Evolutionary conservation across 2,329 filamentous ascomycete genomes (phyloP).

Genomic region (Fusarium beomiforme): DNA sequence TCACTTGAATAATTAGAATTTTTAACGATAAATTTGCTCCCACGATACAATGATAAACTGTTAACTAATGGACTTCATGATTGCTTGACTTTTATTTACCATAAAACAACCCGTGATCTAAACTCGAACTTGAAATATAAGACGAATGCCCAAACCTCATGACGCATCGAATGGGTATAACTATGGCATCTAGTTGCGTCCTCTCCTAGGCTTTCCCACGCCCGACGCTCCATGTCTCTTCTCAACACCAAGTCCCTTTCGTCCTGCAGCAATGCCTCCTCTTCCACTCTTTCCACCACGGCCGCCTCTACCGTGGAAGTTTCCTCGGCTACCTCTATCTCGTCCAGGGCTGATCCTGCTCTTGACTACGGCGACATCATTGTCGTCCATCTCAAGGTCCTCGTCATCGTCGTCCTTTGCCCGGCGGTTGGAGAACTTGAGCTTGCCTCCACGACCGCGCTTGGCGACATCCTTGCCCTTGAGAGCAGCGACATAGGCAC

Average conservation of each 20-base stretch:
- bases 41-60: not conserved
- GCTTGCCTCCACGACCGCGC: constrained; percentile 71
- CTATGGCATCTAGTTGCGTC: constrained; percentile 45
- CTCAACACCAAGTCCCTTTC: constrained; percentile 62
- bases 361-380: constrained; percentile 63
- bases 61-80: not conserved
- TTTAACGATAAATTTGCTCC: not conserved
- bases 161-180: constrained; percentile 44
- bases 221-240: constrained; percentile 57
- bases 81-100: constrained; percentile 34
- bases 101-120: constrained; percentile 30
- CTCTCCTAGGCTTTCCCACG: constrained; percentile 55
- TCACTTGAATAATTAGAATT: not conserved
- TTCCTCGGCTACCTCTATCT: constrained; percentile 50
- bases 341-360: constrained; percentile 56
- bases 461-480: constrained; percentile 73
- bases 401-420: constrained; percentile 57
- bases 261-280: constrained; percentile 57
- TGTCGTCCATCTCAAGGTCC: constrained; percentile 64
- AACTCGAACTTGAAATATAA: constrained; percentile 30
- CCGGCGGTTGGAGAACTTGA: constrained; percentile 76
- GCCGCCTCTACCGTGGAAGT: constrained; percentile 46
- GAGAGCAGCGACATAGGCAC: constrained; percentile 76
- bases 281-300: constrained; percentile 54
- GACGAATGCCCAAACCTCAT: constrained; percentile 38